phyloP scores from a whole-genome alignment of 1,139 yeast species.

The Zygoascus sp. region DNA sequence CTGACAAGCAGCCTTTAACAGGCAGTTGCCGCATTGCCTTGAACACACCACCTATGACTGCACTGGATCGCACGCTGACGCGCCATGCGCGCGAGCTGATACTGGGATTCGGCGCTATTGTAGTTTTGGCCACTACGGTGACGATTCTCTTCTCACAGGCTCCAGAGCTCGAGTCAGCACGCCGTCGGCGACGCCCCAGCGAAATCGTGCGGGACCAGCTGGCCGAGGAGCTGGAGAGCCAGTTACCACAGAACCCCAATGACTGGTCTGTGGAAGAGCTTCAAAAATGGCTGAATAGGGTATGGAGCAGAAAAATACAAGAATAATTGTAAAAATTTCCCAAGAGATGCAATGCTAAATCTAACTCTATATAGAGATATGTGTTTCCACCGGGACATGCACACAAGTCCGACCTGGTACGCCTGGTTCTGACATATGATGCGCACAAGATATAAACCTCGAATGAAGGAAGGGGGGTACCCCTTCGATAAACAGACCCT shows the following conservation, averaged over 20 bases:
- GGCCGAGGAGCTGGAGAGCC: constrained; percentile 10
- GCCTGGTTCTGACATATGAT: constrained; percentile 10
- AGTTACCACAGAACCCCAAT: constrained; percentile 9
- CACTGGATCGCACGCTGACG: constrained; percentile 20
- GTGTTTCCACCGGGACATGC: constrained; percentile 16
- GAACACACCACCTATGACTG: constrained; percentile 16
- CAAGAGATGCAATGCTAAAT: not conserved
- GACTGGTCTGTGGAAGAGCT: constrained; percentile 14
- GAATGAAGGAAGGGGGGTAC: too few relatives aligned
- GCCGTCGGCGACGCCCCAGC: constrained; percentile 1
- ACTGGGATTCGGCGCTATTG: constrained; percentile 26
- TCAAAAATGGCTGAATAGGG: constrained; percentile 10
- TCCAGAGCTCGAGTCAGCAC: constrained; percentile 4
- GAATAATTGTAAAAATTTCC: too few relatives aligned
- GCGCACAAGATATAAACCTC: not conserved
- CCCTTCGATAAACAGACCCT: not conserved
- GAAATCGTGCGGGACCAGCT: not conserved
- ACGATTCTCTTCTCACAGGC: constrained; percentile 18
- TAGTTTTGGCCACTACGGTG: constrained; percentile 27
- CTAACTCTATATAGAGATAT: constrained; percentile 13
- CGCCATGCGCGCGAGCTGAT: constrained; percentile 22
- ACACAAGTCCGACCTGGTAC: constrained; percentile 14
- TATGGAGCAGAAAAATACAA: too few relatives aligned
- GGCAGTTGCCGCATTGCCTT: not conserved
- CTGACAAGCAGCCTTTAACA: too few relatives aligned